Conservation (phyloP, 2,329 filamentous ascomycete genomes). For the Aureobasidium melanogenum region DNA sequence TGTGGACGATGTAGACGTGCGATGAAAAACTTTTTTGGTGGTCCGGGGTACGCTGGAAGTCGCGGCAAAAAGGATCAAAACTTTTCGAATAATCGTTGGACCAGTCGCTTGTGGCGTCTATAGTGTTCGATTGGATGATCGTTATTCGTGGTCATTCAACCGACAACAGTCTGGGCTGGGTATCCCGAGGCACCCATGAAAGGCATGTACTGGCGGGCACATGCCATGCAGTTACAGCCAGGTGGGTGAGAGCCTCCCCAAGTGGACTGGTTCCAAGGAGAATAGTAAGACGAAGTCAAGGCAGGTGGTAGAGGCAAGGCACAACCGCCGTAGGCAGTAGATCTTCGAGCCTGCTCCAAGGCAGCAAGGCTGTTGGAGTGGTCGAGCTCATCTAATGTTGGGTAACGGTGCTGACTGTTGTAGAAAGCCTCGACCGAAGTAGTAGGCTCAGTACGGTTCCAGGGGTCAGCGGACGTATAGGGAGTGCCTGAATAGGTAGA, state of each 20-base stretch:
- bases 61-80: not conserved
- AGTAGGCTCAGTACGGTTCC: conserved; percentile 21
- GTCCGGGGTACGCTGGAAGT: not conserved
- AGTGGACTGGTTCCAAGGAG: conserved; percentile 25
- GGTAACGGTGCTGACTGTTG: conserved; percentile 24
- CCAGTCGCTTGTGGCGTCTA: not conserved
- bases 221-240: conserved; percentile 27
- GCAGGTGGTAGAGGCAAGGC: conserved; percentile 13
- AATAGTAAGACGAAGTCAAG: conserved; percentile 19
- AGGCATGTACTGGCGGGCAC: conserved; percentile 25
- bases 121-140: not conserved
- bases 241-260: conserved; percentile 26
- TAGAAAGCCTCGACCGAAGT: conserved; percentile 24
- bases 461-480: conserved; percentile 26
- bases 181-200: conserved; percentile 25
- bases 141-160: conserved; percentile 15
- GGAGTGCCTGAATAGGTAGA: conserved; percentile 24
- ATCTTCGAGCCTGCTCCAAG: conserved; percentile 24
- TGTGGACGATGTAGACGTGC: not conserved
- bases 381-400: conserved; percentile 25
- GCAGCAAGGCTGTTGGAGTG: conserved; percentile 24
- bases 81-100: not conserved
- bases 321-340: conserved; percentile 22
- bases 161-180: conserved; percentile 28
- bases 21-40: conserved; percentile 9